Evolutionary conservation across 1,284 basidiomycete genomes (phyloP).

Genomic region (Cerioporus squamosus): DNA sequence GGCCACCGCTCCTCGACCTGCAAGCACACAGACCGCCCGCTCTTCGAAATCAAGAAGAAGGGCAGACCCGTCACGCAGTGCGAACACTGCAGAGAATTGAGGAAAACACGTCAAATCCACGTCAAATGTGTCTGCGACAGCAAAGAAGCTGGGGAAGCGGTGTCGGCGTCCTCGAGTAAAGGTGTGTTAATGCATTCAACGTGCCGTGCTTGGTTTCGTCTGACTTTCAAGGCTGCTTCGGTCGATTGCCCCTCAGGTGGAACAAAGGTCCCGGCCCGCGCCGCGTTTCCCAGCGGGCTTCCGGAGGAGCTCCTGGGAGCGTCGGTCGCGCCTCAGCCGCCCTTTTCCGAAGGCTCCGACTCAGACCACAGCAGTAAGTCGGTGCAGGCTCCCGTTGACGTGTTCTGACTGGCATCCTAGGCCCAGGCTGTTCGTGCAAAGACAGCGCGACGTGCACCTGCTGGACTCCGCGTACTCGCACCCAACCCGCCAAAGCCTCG

Average conservation of each 20-base stretch:
- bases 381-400: conserved; percentile 5
- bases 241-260: conserved; percentile 42
- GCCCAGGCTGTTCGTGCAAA: conserved; percentile 41
- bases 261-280: conserved; percentile 61
- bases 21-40: conserved; percentile 75
- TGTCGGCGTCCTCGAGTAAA: conserved; percentile 45
- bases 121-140: conserved; percentile 63
- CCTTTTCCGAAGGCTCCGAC: conserved; percentile 49
- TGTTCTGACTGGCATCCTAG: conserved; percentile 23
- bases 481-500: conserved; percentile 12
- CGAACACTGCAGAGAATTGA: conserved; percentile 73
- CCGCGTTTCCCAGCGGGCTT: conserved; percentile 74
- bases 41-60: conserved; percentile 85
- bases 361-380: conserved; percentile 53
- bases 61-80: conserved; percentile 81
- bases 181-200: conserved; percentile 43
- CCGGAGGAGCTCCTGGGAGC: conserved; percentile 62
- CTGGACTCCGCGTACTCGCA: conserved; percentile 45
- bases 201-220: conserved; percentile 18
- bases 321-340: conserved; percentile 51
- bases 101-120: conserved; percentile 77
- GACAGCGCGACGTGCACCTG: conserved; percentile 52
- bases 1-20: conserved; percentile 82
- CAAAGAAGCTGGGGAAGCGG: conserved; percentile 11
- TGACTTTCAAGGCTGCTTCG: conserved; percentile 52